Base-by-base conservation (phyloP, 331 rosid genomes). In the Rosa hybrid region DNA sequence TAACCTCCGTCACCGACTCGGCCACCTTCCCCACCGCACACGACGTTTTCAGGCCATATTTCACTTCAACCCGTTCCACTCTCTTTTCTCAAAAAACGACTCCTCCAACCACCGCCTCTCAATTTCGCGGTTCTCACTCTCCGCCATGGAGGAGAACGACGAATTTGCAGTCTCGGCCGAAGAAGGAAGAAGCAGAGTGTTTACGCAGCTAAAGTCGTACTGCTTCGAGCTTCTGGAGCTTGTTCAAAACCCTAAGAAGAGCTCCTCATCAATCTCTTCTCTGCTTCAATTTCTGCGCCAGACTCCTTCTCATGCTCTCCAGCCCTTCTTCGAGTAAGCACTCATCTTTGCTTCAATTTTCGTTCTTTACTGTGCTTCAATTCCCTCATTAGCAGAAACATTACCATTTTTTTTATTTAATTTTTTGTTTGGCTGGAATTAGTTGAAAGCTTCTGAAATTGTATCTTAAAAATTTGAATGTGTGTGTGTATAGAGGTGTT, bases 241-340 rank as follows among this genome's bases (percentile, higher is more conserved):
- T 74, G 71, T 89, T 78, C 94, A 81, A 54, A 87, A 65, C 80
- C 96, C 98, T 41, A 89, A 82, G 62, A 86, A 86, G 80, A 87
- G 78, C 68, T 81, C 84, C 54, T 79, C 98, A 1, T 78, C 88
- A 34, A n/a, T 91, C 49, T 84, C 90, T 51, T 68, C 87, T 17
- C 38, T 93, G 71, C 93, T 90, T 30, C 85, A 56, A 6, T 82
- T 93, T 68, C 92, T 95, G 86, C 94, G 80, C 17, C 78, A 38
- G 42, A 88, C 90, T 81, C 80, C 89, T 1, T 54, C 91, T 50
- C 69, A 77, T 64, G 17, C 82, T 83, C 84, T 95, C 64, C 99
- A 90, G 77, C 97, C 96, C 2, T 91, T 89, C 87, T 88, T 93
- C 76, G 97, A 95, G 98, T 91, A 83, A 80, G 88, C 18, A 54